These are phyloP conservation scores for Plantago coronopus DNA, from an alignment of 305 asterid genomes.

Conservation along the genomic window DNA sequence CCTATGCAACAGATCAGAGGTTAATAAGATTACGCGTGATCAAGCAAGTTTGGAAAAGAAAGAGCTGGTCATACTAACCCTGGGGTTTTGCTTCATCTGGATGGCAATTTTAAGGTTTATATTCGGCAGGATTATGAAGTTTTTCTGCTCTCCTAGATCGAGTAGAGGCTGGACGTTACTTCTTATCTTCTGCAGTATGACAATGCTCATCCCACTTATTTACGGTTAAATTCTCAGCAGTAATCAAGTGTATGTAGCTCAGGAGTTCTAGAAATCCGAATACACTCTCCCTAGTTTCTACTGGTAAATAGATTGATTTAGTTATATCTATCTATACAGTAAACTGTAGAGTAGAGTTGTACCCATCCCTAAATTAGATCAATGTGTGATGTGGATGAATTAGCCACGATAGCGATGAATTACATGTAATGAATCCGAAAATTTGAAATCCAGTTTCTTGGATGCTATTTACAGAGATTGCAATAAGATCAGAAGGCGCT, in stretches of 20 bases:
- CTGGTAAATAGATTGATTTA: not conserved
- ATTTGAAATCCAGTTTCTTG: not conserved
- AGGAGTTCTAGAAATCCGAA: conserved; percentile 1
- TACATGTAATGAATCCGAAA: not conserved
- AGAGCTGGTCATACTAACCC: conserved; percentile 50
- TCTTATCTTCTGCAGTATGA: conserved; percentile 61
- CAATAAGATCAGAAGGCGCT: too few species aligned
- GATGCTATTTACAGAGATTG: too few species aligned
- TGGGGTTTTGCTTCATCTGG: conserved; percentile 52
- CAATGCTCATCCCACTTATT: conserved; percentile 56
- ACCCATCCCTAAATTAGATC: not conserved
- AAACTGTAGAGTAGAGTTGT: too few species aligned
- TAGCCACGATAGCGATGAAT: not conserved
- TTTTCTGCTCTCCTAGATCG: conserved; percentile 26
- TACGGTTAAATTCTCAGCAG: conserved; percentile 34
- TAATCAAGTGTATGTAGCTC: conserved; percentile 9
- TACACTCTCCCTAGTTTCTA: not conserved
- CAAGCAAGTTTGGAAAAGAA: conserved; percentile 60
- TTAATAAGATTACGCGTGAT: conserved; percentile 53
- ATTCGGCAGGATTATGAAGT: conserved; percentile 29
- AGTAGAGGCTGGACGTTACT: conserved; percentile 53
- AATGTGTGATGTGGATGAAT: not conserved
- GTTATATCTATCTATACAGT: too few species aligned
- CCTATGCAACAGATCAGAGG: conserved; percentile 51
- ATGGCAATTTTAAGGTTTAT: conserved; percentile 49